A percentile compares a stretch with the other conserved stretches of the same genome.
Evolutionary conservation across 495 filamentous ascomycete genomes (phyloP).

Genomic region (Cercophora samala): DNA sequence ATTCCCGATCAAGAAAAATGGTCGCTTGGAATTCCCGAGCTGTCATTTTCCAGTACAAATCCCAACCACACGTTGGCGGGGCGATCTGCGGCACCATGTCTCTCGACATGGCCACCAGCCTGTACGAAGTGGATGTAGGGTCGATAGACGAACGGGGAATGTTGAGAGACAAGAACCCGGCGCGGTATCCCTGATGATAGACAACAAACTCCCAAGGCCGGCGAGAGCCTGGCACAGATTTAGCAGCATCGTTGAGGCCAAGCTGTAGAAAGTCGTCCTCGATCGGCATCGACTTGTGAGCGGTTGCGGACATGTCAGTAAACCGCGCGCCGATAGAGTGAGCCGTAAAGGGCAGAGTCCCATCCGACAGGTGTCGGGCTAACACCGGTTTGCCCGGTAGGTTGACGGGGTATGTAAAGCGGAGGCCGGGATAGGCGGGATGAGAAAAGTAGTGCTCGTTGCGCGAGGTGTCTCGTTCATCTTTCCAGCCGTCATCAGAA

Average conservation of each 20-base stretch:
- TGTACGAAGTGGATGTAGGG: conserved; percentile 3
- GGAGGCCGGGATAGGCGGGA: conserved; percentile 17
- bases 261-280: conserved; percentile 15
- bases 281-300: conserved; percentile 3
- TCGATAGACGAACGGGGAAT: conserved; percentile 2
- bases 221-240: not conserved
- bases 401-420: conserved; percentile 18
- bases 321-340: conserved; percentile 13
- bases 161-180: conserved; percentile 18
- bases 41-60: conserved; percentile 12
- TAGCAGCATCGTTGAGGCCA: conserved; percentile 4
- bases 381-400: conserved; percentile 10
- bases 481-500: conserved; percentile 11
- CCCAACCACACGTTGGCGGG: conserved; percentile 17
- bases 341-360: conserved; percentile 12
- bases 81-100: conserved; percentile 20
- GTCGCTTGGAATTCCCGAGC: not conserved
- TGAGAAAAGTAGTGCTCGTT: conserved; percentile 21
- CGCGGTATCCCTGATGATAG: conserved; percentile 25
- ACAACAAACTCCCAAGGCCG: conserved; percentile 16
- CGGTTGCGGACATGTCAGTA: conserved; percentile 12
- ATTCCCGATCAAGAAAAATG: not conserved
- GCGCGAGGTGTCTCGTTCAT: conserved; percentile 10
- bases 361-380: not conserved
- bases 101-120: conserved; percentile 18